Percentiles rank a stretch among this genome's conserved stretches.
Conservation (phyloP, 2,329 filamentous ascomycete genomes). For the Cytospora schulzeri region DNA sequence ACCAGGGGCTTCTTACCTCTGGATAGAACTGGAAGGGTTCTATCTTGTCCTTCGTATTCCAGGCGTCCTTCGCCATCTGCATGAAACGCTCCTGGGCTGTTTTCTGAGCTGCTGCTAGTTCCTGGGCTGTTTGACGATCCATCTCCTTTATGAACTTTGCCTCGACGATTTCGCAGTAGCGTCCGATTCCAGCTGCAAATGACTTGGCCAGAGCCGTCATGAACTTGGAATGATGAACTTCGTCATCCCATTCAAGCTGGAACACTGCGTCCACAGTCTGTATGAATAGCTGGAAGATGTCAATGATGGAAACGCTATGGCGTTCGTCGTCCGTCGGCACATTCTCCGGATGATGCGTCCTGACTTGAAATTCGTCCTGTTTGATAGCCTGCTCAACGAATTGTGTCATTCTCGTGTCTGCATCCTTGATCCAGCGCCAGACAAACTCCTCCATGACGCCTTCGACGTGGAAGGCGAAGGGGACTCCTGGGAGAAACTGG, state of each 20-base stretch:
- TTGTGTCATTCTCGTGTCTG: slow-evolving; percentile 75
- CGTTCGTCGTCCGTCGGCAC: slow-evolving; percentile 76
- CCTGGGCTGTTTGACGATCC: slow-evolving; percentile 86
- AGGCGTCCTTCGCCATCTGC: slow-evolving; percentile 90
- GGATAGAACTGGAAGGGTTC: slow-evolving; percentile 97
- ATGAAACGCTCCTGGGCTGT: slow-evolving; percentile 91
- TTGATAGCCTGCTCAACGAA: slow-evolving; percentile 91
- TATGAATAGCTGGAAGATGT: slow-evolving; percentile 92
- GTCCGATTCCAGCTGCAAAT: slow-evolving; percentile 78
- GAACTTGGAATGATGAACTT: slow-evolving; percentile 91
- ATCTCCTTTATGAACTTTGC: slow-evolving; percentile 86
- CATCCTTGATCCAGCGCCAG: slow-evolving; percentile 88
- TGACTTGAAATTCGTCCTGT: slow-evolving; percentile 82
- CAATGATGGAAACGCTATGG: slow-evolving; percentile 90
- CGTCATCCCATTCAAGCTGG: slow-evolving; percentile 87
- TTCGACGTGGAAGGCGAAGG: slow-evolving; percentile 88
- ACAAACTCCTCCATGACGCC: slow-evolving; percentile 86
- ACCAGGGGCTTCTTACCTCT: slow-evolving; percentile 60
- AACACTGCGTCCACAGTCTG: slow-evolving; percentile 87
- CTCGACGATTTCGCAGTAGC: slow-evolving; percentile 91
- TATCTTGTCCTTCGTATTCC: slow-evolving; percentile 87
- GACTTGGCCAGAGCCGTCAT: slow-evolving; percentile 91
- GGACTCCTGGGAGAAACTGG: slow-evolving; percentile 69
- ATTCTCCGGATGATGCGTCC: slow-evolving; percentile 63
- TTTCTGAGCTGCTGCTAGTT: slow-evolving; percentile 75